A percentile compares a stretch with the other conserved stretches of the same genome.
phyloP scores from a whole-genome alignment of 345 rosid species.

The Hypericum perforatum region DNA sequence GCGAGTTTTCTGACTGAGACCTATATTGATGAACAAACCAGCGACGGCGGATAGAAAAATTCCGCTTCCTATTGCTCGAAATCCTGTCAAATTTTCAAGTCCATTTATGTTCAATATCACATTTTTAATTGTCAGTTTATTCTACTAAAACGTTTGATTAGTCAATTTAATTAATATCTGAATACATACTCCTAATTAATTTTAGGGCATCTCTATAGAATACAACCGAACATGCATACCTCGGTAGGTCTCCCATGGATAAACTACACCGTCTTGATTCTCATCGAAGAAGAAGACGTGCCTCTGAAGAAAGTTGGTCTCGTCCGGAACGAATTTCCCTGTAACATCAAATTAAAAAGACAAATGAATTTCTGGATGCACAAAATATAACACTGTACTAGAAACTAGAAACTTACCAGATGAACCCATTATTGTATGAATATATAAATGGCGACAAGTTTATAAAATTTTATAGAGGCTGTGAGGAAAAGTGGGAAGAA shows the following conservation, averaged over 20 bases:
- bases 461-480: too few relatives aligned
- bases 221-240: conserved; percentile 22
- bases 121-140: neutral
- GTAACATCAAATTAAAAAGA: neutral
- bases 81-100: conserved; percentile 20
- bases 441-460: too few relatives aligned
- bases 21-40: conserved; percentile 34
- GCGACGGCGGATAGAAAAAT: conserved; percentile 21
- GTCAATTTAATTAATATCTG: neutral
- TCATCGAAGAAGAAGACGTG: conserved; percentile 78
- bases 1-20: conserved; percentile 51
- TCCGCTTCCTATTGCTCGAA: conserved; percentile 52
- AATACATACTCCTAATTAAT: neutral
- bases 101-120: neutral
- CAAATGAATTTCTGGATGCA: too few relatives aligned
- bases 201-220: neutral
- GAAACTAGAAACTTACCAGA: too few relatives aligned
- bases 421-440: too few relatives aligned
- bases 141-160: neutral
- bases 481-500: too few relatives aligned
- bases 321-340: conserved; percentile 15
- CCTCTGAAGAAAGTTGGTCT: conserved; percentile 43
- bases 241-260: conserved; percentile 72
- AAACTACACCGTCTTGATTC: conserved; percentile 63
- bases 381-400: too few relatives aligned